phyloP scores from a whole-genome alignment of 2,329 filamentous ascomycete species.

The Sporothrix inflata region DNA sequence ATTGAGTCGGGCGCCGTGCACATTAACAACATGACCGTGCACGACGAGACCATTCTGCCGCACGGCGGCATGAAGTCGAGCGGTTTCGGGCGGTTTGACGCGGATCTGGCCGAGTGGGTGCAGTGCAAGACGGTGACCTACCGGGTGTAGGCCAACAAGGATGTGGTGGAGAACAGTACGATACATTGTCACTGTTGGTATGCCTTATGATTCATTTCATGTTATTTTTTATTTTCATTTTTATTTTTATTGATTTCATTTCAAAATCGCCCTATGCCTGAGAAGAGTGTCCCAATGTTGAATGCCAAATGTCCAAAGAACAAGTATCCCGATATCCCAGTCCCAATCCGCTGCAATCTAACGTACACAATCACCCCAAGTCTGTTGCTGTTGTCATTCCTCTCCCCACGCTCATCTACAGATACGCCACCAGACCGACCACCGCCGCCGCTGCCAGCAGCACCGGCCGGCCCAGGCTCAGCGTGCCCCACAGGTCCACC shows the following conservation, averaged over 20 bases:
- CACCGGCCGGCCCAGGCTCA: conserved; percentile 49
- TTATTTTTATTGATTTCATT: neutral
- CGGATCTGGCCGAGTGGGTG: conserved; percentile 62
- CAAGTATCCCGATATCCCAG: neutral
- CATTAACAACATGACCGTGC: conserved; percentile 68
- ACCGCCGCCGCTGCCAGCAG: conserved; percentile 33
- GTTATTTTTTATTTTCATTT: no score
- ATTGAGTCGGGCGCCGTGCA: conserved; percentile 71
- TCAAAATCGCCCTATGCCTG: neutral
- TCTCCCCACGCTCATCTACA: conserved; percentile 4
- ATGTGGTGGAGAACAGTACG: no score
- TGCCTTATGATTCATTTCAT: neutral
- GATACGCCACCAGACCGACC: conserved; percentile 23
- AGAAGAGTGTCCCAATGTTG: neutral
- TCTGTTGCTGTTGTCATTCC: conserved; percentile 5
- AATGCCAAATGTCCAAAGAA: neutral
- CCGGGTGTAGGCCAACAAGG: neutral
- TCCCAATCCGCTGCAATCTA: neutral
- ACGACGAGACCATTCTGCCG: conserved; percentile 66
- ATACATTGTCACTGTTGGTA: neutral
- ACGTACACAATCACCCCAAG: neutral
- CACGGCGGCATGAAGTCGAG: conserved; percentile 70
- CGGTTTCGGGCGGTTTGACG: conserved; percentile 66
- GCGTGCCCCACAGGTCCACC: conserved; percentile 58
- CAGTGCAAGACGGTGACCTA: conserved; percentile 66